Evolutionary conservation across 805 yeast species (phyloP), one percentile per base, ranked within the genome.

Genomic region (Yarrowia divulgata): DNA sequence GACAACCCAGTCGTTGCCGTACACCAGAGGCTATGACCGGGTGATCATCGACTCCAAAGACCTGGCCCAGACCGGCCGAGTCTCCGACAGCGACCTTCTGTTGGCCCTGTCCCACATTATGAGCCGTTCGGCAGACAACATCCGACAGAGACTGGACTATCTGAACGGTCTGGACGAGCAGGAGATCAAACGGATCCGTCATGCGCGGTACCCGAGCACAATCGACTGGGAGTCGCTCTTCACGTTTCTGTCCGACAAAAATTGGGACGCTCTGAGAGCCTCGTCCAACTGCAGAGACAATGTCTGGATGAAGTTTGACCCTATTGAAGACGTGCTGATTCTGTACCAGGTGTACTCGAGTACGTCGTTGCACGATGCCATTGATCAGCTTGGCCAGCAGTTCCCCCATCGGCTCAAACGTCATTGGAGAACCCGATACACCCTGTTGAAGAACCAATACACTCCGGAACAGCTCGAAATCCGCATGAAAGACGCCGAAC

Each of bases 1-100:
- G 34, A 4, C 50, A 9, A 34, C 42, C 39, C 52, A 45, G 37
- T 63, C 68, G n/a, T 13, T 48, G 14, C 68, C 68, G 14, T 63
- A 63, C 29, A 63, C 68, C 19, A 40, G 68, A 35, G 68, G 68
- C 3, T 63, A 63, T 49, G 68, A 63, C 57, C 55, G 68, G 23
- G 68, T 63, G 34, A 63, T 63, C 18, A 48, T 63, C 39, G 68
- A 63, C 57, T 19, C 68, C 23, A 48, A 63, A 34, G 57, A 63
- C 54, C 57, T 63, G 39, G 68, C 68, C 29, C 57, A 49, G 39
- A 29, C 55, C 14, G 55, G 57, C 29, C 1, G 39, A 3, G 57
- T 63, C 8, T 13, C 45, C 12, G 29, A 48, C 13, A 3, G 2
- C 0, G 57, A 63, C 39, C 39, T 63, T 12, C 23, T 63, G 4